These are phyloP conservation scores for Aquilaria sinensis DNA, from an alignment of 345 rosid species.

Conservation along the genomic window DNA sequence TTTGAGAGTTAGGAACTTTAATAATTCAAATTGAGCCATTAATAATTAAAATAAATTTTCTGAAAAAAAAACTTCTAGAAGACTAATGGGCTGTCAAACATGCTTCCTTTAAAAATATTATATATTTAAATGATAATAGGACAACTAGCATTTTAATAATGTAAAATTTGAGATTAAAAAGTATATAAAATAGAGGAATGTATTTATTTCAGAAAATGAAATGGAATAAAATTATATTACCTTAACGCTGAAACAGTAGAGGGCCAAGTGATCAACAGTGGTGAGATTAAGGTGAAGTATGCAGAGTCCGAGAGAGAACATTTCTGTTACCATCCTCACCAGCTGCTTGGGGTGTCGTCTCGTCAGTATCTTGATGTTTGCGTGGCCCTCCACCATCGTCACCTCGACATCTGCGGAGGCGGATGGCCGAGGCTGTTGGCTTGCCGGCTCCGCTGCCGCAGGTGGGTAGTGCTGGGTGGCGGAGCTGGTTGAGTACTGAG, in stretches of 20 bases:
- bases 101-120: too few species aligned
- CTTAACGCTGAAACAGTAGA: conserved; percentile 55
- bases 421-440: conserved; percentile 10
- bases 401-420: conserved; percentile 55
- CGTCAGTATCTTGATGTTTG: conserved; percentile 49
- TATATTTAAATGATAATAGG: too few species aligned
- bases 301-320: conserved; percentile 37
- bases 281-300: conserved; percentile 58
- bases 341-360: conserved; percentile 44
- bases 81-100: too few species aligned
- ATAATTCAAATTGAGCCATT: too few species aligned
- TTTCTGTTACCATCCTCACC: conserved; percentile 40
- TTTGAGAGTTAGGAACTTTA: too few species aligned
- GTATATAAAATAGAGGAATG: too few species aligned
- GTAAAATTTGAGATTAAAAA: too few species aligned
- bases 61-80: too few species aligned
- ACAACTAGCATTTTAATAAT: too few species aligned
- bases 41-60: too few species aligned
- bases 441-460: conserved; percentile 1
- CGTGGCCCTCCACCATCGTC: conserved; percentile 49
- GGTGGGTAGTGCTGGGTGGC: neutral
- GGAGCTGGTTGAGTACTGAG: conserved; percentile 38
- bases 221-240: conserved; percentile 17
- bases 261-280: conserved; percentile 32
- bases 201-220: too few species aligned